A percentile compares a stretch with the other conserved stretches of the same genome.
These are phyloP conservation scores for Hirschioporus abietinus DNA, from an alignment of 768 basidiomycete species.

Conservation along the genomic window DNA sequence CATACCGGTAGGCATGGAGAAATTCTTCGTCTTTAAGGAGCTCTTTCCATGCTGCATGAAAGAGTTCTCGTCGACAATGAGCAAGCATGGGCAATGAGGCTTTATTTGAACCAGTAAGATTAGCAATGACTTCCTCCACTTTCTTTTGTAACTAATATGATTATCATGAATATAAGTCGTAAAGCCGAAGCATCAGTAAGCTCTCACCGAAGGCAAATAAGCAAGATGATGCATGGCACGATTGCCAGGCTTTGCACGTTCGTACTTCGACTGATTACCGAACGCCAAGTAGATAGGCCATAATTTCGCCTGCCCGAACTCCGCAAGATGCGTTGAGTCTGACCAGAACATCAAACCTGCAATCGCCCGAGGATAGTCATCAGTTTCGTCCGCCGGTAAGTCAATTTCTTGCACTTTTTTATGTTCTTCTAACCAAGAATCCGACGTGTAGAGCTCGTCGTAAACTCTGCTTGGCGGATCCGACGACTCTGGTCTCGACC, in stretches of 20 bases:
- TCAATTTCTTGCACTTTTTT: slow-evolving; percentile 17
- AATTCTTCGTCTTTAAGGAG: slow-evolving; percentile 17
- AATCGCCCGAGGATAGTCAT: slow-evolving; percentile 14
- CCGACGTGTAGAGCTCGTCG: slow-evolving; percentile 22
- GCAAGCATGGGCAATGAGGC: slow-evolving; percentile 7
- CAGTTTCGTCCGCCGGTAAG: slow-evolving; percentile 8
- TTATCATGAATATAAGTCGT: neutral
- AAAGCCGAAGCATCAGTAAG: neutral
- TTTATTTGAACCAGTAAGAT: neutral
- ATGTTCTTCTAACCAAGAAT: slow-evolving; percentile 18
- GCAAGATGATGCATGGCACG: slow-evolving; percentile 19
- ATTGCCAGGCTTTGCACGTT: slow-evolving; percentile 1
- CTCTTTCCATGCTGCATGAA: slow-evolving; percentile 18
- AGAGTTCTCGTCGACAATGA: slow-evolving; percentile 19
- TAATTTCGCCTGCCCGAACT: slow-evolving; percentile 12
- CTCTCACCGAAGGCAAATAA: slow-evolving; percentile 11
- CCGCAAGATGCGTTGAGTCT: slow-evolving; percentile 19
- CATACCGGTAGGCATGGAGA: slow-evolving; percentile 18
- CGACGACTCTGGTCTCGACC: neutral
- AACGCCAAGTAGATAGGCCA: slow-evolving; percentile 15
- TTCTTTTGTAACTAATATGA: slow-evolving; percentile 14
- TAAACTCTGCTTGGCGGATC: slow-evolving; percentile 9
- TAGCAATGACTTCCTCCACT: slow-evolving; percentile 12
- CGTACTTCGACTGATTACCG: slow-evolving; percentile 13
- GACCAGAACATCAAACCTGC: slow-evolving; percentile 21